Conservation (phyloP, 129 eudicot species). For the Logfia minima region DNA sequence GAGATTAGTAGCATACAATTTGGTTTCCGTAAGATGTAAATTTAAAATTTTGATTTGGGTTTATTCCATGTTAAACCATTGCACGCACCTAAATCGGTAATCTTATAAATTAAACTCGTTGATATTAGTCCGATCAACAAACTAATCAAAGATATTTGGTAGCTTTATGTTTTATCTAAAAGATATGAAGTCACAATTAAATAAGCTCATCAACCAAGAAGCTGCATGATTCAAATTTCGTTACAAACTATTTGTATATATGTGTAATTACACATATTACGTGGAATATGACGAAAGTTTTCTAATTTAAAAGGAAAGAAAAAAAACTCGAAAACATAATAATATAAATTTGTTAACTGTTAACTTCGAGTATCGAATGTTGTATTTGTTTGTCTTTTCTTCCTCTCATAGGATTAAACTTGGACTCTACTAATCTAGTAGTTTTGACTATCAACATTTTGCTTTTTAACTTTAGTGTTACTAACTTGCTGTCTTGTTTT, state of each 20-base stretch:
- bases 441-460: not conserved
- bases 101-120: not conserved
- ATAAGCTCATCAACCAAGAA: no score
- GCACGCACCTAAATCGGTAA: not conserved
- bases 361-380: not conserved
- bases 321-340: no score
- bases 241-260: no score
- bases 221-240: no score
- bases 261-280: no score
- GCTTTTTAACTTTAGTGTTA: not conserved
- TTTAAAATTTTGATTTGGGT: not conserved
- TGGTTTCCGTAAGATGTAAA: no score
- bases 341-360: no score
- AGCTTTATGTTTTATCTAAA: no score
- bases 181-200: no score
- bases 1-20: not conserved
- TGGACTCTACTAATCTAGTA: not conserved
- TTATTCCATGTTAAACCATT: not conserved
- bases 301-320: no score
- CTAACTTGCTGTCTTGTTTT: not conserved
- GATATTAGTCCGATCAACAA: no score
- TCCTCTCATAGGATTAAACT: not conserved
- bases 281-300: no score
- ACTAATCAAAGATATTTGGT: not conserved
- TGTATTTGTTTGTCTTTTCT: not conserved